Evolutionary conservation across 2,329 filamentous ascomycete species (phyloP), one percentile per base, ranked within the genome.

Genomic region (Chaetomiaceae sp.): DNA sequence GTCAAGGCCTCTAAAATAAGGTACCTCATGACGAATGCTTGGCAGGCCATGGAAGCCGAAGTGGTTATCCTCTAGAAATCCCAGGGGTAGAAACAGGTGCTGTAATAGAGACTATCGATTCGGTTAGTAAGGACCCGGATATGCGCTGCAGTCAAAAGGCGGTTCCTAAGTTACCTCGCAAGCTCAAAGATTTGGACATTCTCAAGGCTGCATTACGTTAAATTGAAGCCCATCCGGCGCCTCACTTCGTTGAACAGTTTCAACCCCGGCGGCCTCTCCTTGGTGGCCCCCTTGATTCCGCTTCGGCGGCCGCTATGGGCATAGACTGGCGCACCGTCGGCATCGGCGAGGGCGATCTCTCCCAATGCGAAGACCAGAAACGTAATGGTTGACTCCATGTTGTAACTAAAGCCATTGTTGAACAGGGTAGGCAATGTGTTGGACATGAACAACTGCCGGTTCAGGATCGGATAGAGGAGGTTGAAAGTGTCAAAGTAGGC

Each of bases 211-310:
- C 75, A 80, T 22, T 80, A 75, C 1, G 76, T 77, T 49, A 78
- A 61, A 9, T 77, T 72, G 62, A 83, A 83, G 0, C 82, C 82
- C 63, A 84, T 73, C 17, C 80, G 72, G 54, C 75, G 76, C 47
- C 82, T 73, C 15, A 81, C 82, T 65, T 84, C 82, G 57, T 85
- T 85, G 66, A 84, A 85, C 33, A 83, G 72, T 1, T 73, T 72
- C 3, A 85, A 64, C 0, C 82, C 82, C 0, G 82, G 82, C 2
- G 81, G 81, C 17, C 69, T 70, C 12, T 72, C 69, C 2, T 66
- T 60, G 2, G 74, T 72, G 1, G 79, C 78, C 12, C 80, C 80
- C 37, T 75, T 74, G 22, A 83, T 68, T 3, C 80, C 79, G 60
- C 79, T 80, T 1, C 72, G 65, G 1, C 71, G 71, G 12, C 74